Percentiles rank a stretch among this genome's conserved stretches.
phyloP scores from a whole-genome alignment of 2,329 filamentous ascomycete genomes.

The Penicillium sp. region DNA sequence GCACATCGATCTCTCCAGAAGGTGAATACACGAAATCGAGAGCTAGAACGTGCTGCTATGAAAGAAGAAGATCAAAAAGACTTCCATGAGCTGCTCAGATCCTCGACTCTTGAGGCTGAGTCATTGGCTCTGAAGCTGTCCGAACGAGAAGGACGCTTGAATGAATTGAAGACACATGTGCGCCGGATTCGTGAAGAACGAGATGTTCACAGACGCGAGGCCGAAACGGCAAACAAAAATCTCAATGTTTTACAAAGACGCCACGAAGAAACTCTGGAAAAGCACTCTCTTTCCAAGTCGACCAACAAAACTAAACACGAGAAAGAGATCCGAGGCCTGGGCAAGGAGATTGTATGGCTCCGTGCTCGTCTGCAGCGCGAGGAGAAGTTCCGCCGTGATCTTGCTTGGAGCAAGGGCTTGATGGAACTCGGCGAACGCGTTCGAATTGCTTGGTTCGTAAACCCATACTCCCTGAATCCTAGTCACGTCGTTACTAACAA shows the following conservation, averaged over 20 bases:
- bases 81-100: constrained; percentile 49
- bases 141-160: constrained; percentile 66
- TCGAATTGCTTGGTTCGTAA: constrained; percentile 71
- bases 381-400: constrained; percentile 72
- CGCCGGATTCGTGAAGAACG: constrained; percentile 57
- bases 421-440: constrained; percentile 73
- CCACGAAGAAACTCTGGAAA: constrained; percentile 61
- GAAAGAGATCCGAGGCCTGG: constrained; percentile 74
- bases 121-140: constrained; percentile 70
- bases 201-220: constrained; percentile 41
- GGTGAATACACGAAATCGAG: constrained; percentile 50
- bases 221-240: constrained; percentile 42
- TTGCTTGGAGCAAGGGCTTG: constrained; percentile 84
- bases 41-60: constrained; percentile 52
- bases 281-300: constrained; percentile 38
- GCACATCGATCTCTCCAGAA: constrained; percentile 62
- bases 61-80: constrained; percentile 45
- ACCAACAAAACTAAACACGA: constrained; percentile 50
- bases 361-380: constrained; percentile 78
- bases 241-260: constrained; percentile 56
- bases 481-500: constrained; percentile 20
- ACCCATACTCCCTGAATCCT: constrained; percentile 4
- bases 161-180: constrained; percentile 58
- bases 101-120: constrained; percentile 54
- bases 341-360: constrained; percentile 88